Evolutionary conservation across 2,329 filamentous ascomycete genomes (phyloP).

Genomic region (Fusarium cyanostomum): DNA sequence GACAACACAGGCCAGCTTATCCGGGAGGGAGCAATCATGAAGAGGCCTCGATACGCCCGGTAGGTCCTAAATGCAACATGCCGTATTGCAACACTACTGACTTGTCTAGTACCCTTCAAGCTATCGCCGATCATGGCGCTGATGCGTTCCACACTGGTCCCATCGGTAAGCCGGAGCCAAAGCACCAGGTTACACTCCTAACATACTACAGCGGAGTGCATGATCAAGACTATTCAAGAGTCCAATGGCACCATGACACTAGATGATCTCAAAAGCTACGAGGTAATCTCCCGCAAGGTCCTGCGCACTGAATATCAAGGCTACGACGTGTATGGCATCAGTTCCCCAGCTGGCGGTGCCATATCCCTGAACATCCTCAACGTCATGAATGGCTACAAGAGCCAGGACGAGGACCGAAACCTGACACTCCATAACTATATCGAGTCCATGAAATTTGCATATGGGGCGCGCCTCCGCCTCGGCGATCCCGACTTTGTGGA

Average conservation of each 20-base stretch:
- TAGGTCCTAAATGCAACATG: slow-evolving; percentile 35
- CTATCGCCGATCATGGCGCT: slow-evolving; percentile 76
- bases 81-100: neutral
- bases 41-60: slow-evolving; percentile 78
- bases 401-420: slow-evolving; percentile 65
- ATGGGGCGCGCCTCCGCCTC: slow-evolving; percentile 79
- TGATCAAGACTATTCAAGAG: slow-evolving; percentile 72
- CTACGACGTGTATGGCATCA: slow-evolving; percentile 73
- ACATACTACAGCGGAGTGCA: slow-evolving; percentile 69
- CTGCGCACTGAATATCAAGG: slow-evolving; percentile 73
- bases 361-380: slow-evolving; percentile 82
- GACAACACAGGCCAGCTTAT: slow-evolving; percentile 65
- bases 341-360: slow-evolving; percentile 80
- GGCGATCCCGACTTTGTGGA: slow-evolving; percentile 83
- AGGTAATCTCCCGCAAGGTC: slow-evolving; percentile 70
- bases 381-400: slow-evolving; percentile 77
- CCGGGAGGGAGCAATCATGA: slow-evolving; percentile 79
- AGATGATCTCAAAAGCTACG: slow-evolving; percentile 79
- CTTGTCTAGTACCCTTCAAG: slow-evolving; percentile 69
- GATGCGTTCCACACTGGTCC: slow-evolving; percentile 79
- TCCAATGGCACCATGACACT: slow-evolving; percentile 87
- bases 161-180: slow-evolving; percentile 56
- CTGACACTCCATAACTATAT: slow-evolving; percentile 83
- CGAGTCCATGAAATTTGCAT: slow-evolving; percentile 91
- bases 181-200: neutral